Evolutionary conservation across 805 yeast species (phyloP).

Genomic region (Yamadazyma akitaensis): DNA sequence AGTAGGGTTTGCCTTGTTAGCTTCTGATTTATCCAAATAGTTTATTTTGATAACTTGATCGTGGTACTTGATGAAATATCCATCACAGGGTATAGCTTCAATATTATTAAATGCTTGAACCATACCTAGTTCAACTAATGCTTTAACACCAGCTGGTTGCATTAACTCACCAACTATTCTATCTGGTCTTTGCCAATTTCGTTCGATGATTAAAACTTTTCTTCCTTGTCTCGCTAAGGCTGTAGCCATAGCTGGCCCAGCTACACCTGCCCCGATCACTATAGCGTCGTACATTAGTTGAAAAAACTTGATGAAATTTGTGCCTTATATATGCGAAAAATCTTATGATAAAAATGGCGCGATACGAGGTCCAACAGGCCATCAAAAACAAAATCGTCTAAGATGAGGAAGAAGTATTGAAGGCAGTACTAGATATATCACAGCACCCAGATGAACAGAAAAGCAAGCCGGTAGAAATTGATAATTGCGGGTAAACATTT

Average conservation of each 20-base stretch:
- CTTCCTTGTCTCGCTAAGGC: constrained; percentile 89
- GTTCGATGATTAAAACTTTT: constrained; percentile 71
- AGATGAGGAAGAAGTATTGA: no score
- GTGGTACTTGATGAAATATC: constrained; percentile 74
- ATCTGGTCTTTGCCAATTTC: constrained; percentile 91
- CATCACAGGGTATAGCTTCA: constrained; percentile 72
- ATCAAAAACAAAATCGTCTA: no score
- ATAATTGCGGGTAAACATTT: no score
- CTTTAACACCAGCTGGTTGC: constrained; percentile 95
- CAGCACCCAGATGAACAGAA: no score
- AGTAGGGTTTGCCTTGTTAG: constrained; percentile 40
- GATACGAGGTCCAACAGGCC: not conserved
- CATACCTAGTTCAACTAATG: constrained; percentile 81
- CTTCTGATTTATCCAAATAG: constrained; percentile 61
- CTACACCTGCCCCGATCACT: constrained; percentile 97
- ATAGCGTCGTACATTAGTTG: constrained; percentile 65
- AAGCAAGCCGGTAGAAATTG: no score
- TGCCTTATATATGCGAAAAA: constrained; percentile 2
- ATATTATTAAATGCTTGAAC: constrained; percentile 67
- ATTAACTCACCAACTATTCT: constrained; percentile 95
- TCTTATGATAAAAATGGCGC: constrained; percentile 4
- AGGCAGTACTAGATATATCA: no score
- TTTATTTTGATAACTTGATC: constrained; percentile 57
- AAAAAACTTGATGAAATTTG: not conserved
- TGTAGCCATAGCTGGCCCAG: constrained; percentile 91